Evolutionary conservation across 257 asterid genomes (phyloP), one percentile per base, ranked within the genome.

Genomic region (Ballota nigra): DNA sequence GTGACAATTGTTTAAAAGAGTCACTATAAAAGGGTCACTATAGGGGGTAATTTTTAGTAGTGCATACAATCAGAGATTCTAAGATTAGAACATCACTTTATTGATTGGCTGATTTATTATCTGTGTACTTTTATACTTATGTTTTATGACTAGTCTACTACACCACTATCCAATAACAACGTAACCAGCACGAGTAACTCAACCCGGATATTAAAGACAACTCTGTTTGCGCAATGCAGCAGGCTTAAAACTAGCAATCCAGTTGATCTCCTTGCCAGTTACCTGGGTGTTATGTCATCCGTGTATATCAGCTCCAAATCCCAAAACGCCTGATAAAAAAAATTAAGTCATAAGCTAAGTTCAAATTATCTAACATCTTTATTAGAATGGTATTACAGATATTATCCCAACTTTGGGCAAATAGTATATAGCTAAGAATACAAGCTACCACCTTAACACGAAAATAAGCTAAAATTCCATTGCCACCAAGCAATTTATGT

Each of bases 251-350:
- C 98, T 95, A 15, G 97, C 85, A 23, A 95, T 81, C 31, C 96
- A 96, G 0, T 97, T 95, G n/a, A 92, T 62, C 81, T 95, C 99
- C 73, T 97, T 81, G 9, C 97, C 99, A 0, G 99, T 90, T 45
- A 95, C 92, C 49, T 92, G 75, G 4, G 99, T 89, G 85, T 95
- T 95, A 95, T 95, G 84, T 95, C 98, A 1, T 81, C 92, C 0
- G 99, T 95, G 79, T 86, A 92, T 45, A 95, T 90, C 0, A 98
- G 99, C 84, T 95, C 99, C 94, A 95, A 73, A 77, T 95, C 99
- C 24, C 97, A 92, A 74, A 95, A 95, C 4, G 98, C 99, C 98
- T 92, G 78, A 62, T 20, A n/a, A 63, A 49, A 40, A 66, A 60
- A 29, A 40, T 22, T 10, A 18, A 28, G 59, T 34, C n/a, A 57